Percentiles rank a stretch among this genome's conserved stretches.
These are phyloP conservation scores for Mortierella sp. DNA, from an alignment of 371 early-diverging fungal species.

Conservation along the genomic window DNA sequence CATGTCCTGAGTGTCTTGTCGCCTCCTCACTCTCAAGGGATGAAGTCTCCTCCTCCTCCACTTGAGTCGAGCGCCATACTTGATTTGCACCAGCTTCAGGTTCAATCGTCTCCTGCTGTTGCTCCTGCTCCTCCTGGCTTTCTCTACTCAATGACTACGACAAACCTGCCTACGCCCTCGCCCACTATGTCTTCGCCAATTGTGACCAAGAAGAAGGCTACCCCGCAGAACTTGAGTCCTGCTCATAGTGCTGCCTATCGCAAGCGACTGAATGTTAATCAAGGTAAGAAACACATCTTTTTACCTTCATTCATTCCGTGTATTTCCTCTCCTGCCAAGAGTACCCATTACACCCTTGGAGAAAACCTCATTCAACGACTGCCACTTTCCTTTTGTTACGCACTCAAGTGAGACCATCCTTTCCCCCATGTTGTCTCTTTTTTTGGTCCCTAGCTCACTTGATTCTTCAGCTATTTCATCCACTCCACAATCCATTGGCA, in stretches of 20 bases:
- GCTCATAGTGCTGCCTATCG: slow-evolving; percentile 50
- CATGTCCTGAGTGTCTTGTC: neutral
- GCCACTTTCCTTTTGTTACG: neutral
- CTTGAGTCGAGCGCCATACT: neutral
- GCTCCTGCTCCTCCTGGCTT: no score
- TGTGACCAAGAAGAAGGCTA: slow-evolving; percentile 30
- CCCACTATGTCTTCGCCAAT: slow-evolving; percentile 1
- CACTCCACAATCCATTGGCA: neutral
- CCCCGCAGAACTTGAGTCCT: slow-evolving; percentile 35
- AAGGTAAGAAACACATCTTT: no score
- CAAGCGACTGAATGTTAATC: slow-evolving; percentile 55
- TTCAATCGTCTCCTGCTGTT: neutral
- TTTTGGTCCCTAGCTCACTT: neutral
- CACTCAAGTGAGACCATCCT: neutral
- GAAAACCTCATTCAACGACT: slow-evolving; percentile 12
- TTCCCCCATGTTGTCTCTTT: neutral
- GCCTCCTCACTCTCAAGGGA: neutral
- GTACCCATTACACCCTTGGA: neutral
- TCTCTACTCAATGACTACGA: neutral
- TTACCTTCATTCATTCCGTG: neutral
- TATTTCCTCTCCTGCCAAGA: neutral
- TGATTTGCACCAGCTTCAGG: neutral
- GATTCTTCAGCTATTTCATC: neutral
- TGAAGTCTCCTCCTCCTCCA: neutral
- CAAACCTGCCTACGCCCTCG: no score